Conservation (phyloP, 768 basidiomycete species). For the Pleurotus platypus region DNA sequence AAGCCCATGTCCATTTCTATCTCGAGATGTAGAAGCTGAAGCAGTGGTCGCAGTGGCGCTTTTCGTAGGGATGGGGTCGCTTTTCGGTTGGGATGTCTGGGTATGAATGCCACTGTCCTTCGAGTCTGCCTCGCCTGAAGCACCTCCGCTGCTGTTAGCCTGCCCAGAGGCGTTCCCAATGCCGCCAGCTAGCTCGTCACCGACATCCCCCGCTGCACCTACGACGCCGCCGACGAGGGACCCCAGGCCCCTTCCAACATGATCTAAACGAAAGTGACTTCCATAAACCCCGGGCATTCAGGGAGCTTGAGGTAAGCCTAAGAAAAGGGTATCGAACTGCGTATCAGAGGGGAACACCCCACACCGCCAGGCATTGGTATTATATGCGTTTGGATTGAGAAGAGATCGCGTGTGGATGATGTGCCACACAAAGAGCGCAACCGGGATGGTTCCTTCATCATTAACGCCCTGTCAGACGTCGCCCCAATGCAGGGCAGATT, state of each 20-base stretch:
- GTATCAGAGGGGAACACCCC: not conserved
- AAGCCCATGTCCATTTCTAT: not conserved
- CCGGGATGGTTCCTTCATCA: not conserved
- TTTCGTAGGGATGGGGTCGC: not conserved
- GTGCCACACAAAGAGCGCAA: slow-evolving; percentile 2
- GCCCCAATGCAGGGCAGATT: not conserved
- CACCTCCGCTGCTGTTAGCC: slow-evolving; percentile 26
- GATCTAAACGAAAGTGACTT: slow-evolving; percentile 2
- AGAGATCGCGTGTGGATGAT: slow-evolving; percentile 4
- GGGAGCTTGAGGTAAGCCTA: not conserved
- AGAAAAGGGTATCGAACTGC: not conserved
- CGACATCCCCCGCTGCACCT: slow-evolving; percentile 23
- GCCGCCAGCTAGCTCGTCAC: slow-evolving; percentile 11
- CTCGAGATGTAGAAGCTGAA: not conserved
- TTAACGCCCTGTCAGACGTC: slow-evolving; percentile 1
- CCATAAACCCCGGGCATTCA: not conserved
- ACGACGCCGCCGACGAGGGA: slow-evolving; percentile 48
- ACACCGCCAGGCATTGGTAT: not conserved
- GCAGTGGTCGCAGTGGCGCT: not conserved
- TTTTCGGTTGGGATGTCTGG: not conserved
- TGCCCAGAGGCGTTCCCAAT: slow-evolving; percentile 6
- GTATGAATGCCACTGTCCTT: not conserved
- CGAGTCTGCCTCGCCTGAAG: not conserved
- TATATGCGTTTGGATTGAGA: not conserved
- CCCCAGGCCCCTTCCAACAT: slow-evolving; percentile 5